A percentile compares a stretch with the other conserved stretches of the same genome.
Evolutionary conservation across 371 early-diverging fungal genomes (phyloP).

Genomic region (Nematocida minor): DNA sequence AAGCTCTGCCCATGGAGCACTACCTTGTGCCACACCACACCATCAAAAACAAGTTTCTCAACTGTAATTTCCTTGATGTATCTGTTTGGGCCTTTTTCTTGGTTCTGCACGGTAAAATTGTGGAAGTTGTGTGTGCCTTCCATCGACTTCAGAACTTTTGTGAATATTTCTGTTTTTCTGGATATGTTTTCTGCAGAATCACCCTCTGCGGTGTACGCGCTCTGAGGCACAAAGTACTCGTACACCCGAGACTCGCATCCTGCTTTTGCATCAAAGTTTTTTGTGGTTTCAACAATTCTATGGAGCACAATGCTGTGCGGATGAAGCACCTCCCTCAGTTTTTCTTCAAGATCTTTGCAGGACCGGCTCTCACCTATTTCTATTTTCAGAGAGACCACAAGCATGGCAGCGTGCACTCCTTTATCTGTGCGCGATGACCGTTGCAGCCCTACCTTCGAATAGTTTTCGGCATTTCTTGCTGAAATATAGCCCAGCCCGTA

Average conservation of each 20-base stretch:
- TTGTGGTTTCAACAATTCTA: conserved; percentile 70
- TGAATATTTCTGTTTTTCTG: conserved; percentile 21
- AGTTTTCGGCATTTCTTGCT: conserved; percentile 54
- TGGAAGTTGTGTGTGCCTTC: conserved; percentile 85
- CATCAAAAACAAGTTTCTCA: conserved; percentile 67
- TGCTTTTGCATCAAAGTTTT: conserved; percentile 80
- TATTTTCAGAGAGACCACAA: conserved; percentile 78
- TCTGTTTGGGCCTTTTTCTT: conserved; percentile 71
- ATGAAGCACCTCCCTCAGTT: conserved; percentile 69
- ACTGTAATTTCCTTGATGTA: conserved; percentile 71
- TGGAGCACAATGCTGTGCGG: conserved; percentile 69
- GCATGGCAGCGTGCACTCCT: conserved; percentile 95
- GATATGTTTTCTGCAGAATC: conserved; percentile 16
- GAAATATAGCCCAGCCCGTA: conserved; percentile 22
- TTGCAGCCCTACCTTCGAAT: conserved; percentile 69
- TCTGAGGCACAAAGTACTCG: conserved; percentile 81
- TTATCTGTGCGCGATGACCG: conserved; percentile 94
- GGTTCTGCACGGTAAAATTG: conserved; percentile 81
- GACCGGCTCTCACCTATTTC: neutral
- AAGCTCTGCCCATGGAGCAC: conserved; percentile 91
- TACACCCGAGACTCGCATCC: conserved; percentile 83
- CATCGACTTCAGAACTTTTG: conserved; percentile 69
- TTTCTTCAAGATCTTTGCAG: neutral
- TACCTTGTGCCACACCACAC: conserved; percentile 79
- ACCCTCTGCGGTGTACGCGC: neutral